phyloP scores from a whole-genome alignment of 345 rosid species.

The Lepidium sativum region DNA sequence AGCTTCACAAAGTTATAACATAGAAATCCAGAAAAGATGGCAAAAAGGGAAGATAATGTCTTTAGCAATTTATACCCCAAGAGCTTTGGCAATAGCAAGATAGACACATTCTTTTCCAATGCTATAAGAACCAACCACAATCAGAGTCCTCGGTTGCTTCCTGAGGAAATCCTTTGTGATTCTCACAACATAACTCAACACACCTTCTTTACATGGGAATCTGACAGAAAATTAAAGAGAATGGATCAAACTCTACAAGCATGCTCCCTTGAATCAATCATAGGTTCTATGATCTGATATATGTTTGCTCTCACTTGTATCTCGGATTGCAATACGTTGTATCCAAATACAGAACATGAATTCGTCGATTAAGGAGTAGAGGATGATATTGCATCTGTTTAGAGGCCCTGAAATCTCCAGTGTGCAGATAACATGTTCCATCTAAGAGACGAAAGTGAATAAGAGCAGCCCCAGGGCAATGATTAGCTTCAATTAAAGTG shows the following conservation, averaged over 20 bases:
- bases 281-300: background rate
- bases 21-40: background rate
- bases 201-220: conserved; percentile 73
- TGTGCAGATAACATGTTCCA: conserved; percentile 60
- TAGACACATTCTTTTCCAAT: conserved; percentile 78
- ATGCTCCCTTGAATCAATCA: background rate
- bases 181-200: conserved; percentile 45
- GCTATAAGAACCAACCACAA: conserved; percentile 78
- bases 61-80: conserved; percentile 40
- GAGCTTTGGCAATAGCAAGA: conserved; percentile 64
- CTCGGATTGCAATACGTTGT: conserved; percentile 78
- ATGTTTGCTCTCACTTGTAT: conserved; percentile 39
- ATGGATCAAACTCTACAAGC: background rate
- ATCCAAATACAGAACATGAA: conserved; percentile 63
- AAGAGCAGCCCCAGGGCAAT: conserved; percentile 76
- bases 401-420: conserved; percentile 84
- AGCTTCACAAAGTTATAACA: background rate
- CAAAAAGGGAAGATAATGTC: background rate
- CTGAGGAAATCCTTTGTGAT: conserved; percentile 44
- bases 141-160: conserved; percentile 60
- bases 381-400: conserved; percentile 50
- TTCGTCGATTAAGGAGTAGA: conserved; percentile 40
- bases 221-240: conserved; percentile 28
- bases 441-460: conserved; percentile 47
- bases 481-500: conserved; percentile 68